Evolutionary conservation across 2,329 filamentous ascomycete species (phyloP).

Genomic region (Gnomoniopsis smithogilvyi): DNA sequence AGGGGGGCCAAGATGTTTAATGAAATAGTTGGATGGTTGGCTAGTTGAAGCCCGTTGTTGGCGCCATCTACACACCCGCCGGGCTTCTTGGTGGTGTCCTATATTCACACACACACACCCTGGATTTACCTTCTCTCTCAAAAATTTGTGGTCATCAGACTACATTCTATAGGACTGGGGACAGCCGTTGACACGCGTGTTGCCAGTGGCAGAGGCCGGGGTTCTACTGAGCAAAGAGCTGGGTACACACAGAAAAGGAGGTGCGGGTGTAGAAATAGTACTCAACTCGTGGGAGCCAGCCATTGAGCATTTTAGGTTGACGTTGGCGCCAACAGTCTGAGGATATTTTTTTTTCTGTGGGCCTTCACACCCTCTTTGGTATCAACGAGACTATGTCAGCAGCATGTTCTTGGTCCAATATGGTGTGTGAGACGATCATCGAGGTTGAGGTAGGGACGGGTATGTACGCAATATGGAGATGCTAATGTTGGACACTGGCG

Average conservation of each 20-base stretch:
- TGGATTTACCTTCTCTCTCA: background rate
- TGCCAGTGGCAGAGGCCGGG: too few relatives aligned
- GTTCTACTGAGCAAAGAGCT: background rate
- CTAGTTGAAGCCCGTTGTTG: background rate
- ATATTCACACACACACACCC: background rate
- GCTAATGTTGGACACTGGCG: slow-evolving; percentile 7
- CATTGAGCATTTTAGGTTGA: background rate
- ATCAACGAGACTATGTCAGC: background rate
- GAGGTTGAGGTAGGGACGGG: slow-evolving; percentile 9
- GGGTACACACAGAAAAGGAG: background rate
- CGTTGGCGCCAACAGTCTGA: background rate
- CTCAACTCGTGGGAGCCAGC: background rate
- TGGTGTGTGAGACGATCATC: background rate
- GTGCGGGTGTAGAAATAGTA: background rate
- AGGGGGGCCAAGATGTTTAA: background rate
- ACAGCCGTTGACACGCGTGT: background rate
- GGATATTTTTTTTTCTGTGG: background rate
- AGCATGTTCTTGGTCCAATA: background rate
- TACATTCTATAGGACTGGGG: too few relatives aligned
- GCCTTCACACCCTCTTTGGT: background rate
- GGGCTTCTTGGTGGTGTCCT: background rate
- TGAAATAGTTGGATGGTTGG: background rate
- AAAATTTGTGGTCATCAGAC: background rate
- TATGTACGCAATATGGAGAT: slow-evolving; percentile 7
- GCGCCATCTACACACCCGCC: background rate